phyloP scores from a whole-genome alignment of 306 rosid genomes.

The Trifolium pratense region DNA sequence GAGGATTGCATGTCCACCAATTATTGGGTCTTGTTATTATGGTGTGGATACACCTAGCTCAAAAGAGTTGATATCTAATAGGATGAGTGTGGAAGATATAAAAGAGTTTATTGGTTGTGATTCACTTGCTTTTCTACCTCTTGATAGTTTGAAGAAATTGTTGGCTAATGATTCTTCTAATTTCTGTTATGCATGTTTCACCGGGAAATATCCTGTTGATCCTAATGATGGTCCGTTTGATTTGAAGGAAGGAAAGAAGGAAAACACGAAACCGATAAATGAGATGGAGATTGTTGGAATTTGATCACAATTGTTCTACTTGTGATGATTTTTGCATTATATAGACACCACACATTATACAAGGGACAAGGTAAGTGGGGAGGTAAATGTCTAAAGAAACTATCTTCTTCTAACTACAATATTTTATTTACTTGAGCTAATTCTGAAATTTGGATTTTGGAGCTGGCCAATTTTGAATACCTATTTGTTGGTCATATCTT shows the following conservation, averaged over 20 bases:
- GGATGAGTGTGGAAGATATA: slow-evolving; percentile 84
- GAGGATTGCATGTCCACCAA: slow-evolving; percentile 97
- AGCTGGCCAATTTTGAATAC: neutral
- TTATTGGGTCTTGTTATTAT: slow-evolving; percentile 87
- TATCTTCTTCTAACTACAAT: slow-evolving; percentile 2
- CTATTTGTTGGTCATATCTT: neutral
- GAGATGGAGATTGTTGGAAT: slow-evolving; percentile 33
- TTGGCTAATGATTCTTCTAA: slow-evolving; percentile 59
- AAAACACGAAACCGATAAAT: no score
- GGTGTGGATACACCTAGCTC: slow-evolving; percentile 97
- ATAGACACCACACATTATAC: neutral
- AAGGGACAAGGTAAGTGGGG: neutral
- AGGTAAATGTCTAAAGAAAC: neutral
- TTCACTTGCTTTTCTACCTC: slow-evolving; percentile 88
- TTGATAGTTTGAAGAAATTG: slow-evolving; percentile 64
- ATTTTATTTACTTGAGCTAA: neutral
- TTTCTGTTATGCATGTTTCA: slow-evolving; percentile 91
- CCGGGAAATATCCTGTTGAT: slow-evolving; percentile 92
- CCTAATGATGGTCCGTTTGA: no score
- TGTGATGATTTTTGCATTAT: slow-evolving; percentile 45
- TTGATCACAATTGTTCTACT: slow-evolving; percentile 11
- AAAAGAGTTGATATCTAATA: slow-evolving; percentile 88
- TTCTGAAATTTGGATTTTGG: slow-evolving; percentile 5
- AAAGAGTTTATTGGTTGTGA: slow-evolving; percentile 85
- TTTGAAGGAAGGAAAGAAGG: no score